Evolutionary conservation across 2,329 filamentous ascomycete genomes (phyloP).

Genomic region (Aschersonia sp.): DNA sequence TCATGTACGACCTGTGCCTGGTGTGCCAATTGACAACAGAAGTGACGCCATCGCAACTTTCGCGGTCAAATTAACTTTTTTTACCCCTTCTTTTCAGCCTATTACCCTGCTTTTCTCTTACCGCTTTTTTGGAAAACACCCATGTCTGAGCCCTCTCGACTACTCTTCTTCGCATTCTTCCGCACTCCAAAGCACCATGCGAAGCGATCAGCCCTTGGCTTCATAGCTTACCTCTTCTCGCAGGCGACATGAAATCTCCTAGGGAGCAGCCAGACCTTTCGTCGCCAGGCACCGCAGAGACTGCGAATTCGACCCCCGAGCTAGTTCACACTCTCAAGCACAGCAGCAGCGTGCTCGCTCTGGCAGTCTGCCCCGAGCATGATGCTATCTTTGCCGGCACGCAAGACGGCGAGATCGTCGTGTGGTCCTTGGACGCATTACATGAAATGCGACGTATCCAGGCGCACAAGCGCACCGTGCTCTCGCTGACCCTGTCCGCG

Average conservation of each 20-base stretch:
- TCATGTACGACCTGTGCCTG: neutral
- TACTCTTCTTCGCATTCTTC: no score
- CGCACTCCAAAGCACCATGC: neutral
- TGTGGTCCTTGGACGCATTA: constrained; percentile 83
- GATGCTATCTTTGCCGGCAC: constrained; percentile 82
- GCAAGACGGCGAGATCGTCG: constrained; percentile 82
- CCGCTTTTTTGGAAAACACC: neutral
- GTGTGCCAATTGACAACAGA: neutral
- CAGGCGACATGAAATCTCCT: constrained; percentile 1
- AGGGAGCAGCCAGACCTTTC: constrained; percentile 2
- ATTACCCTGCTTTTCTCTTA: neutral
- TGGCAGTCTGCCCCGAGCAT: constrained; percentile 65
- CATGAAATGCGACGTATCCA: constrained; percentile 65
- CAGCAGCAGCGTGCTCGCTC: constrained; percentile 64
- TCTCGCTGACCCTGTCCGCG: constrained; percentile 67
- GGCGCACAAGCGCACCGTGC: constrained; percentile 81
- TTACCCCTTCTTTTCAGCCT: neutral
- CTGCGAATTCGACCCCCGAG: constrained; percentile 29
- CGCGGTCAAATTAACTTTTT: no score
- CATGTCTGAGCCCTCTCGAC: no score
- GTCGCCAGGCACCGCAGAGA: constrained; percentile 5
- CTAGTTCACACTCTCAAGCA: constrained; percentile 63
- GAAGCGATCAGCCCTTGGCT: neutral
- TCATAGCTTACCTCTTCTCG: neutral
- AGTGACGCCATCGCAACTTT: constrained; percentile 7